Conservation (phyloP, 1,139 yeast genomes). For the Suhomyces ambrosiae region DNA sequence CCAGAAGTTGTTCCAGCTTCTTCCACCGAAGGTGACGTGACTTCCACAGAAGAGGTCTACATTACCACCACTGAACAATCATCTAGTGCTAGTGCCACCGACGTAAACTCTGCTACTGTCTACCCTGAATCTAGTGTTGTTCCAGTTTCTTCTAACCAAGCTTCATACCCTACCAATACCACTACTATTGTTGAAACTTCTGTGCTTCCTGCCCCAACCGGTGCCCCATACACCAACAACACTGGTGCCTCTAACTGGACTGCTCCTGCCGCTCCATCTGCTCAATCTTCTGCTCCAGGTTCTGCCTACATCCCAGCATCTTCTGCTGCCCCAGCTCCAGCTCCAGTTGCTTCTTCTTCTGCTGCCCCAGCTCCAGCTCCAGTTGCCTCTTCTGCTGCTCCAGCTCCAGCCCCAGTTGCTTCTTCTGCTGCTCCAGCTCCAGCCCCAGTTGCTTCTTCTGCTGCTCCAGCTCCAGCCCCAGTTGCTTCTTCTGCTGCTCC, state of each 20-base stretch:
- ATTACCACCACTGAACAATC: slow-evolving; percentile 7
- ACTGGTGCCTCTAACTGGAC: slow-evolving; percentile 10
- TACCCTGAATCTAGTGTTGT: slow-evolving; percentile 14
- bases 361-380: no score
- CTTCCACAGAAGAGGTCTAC: slow-evolving; percentile 7
- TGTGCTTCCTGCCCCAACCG: no score
- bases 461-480: slow-evolving; percentile 7
- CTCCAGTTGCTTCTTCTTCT: no score
- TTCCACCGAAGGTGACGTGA: slow-evolving; percentile 10
- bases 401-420: no score
- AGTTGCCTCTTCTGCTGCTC: no score
- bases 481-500: no score
- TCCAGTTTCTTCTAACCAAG: not conserved
- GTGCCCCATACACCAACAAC: slow-evolving; percentile 10
- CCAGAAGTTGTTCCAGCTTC: no score
- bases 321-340: no score
- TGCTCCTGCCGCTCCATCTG: slow-evolving; percentile 10
- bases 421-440: slow-evolving; percentile 11
- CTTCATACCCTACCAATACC: slow-evolving; percentile 5
- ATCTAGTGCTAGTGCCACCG: slow-evolving; percentile 10
- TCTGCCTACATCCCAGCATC: no score
- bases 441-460: slow-evolving; percentile 5
- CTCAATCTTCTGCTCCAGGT: no score
- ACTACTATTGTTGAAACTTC: slow-evolving; percentile 4
- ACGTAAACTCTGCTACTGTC: slow-evolving; percentile 15